phyloP scores from a whole-genome alignment of 805 yeast genomes.

The Yarrowia hollandica region DNA sequence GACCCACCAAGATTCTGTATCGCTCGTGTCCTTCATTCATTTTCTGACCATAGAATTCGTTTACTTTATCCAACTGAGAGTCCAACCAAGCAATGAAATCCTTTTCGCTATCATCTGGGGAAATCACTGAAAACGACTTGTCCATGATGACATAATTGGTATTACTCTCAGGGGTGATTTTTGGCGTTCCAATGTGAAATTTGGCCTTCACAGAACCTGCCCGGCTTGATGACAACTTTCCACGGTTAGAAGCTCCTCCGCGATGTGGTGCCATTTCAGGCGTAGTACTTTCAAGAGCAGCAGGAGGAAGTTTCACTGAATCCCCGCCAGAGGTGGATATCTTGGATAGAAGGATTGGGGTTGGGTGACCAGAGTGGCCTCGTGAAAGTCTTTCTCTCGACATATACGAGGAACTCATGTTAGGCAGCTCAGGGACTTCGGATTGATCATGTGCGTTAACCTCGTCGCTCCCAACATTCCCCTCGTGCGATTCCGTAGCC shows the following conservation, averaged over 20 bases:
- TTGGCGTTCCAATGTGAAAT: constrained; percentile 19
- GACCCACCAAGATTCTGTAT: constrained; percentile 64
- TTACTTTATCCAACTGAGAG: constrained; percentile 57
- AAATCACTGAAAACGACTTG: background rate
- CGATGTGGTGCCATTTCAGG: constrained; percentile 21
- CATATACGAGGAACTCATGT: background rate
- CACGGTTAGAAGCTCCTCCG: background rate
- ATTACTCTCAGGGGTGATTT: constrained; percentile 1
- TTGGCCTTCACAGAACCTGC: constrained; percentile 5
- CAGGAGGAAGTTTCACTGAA: constrained; percentile 7
- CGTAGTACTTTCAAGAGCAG: background rate
- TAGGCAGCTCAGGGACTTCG: background rate
- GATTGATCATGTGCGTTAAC: background rate
- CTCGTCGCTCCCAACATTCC: background rate
- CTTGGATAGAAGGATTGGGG: constrained; percentile 15
- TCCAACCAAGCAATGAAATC: constrained; percentile 71
- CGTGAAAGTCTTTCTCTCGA: constrained; percentile 2
- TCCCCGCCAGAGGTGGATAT: background rate
- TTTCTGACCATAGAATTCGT: constrained; percentile 57
- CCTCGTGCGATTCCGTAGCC: background rate
- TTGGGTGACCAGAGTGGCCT: constrained; percentile 6
- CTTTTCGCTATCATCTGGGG: constrained; percentile 40
- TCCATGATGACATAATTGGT: constrained; percentile 22
- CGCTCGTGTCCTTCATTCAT: constrained; percentile 63
- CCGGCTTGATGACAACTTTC: background rate